Conservation (phyloP, 2,329 filamentous ascomycete species). For the Lachnellula occidentalis region DNA sequence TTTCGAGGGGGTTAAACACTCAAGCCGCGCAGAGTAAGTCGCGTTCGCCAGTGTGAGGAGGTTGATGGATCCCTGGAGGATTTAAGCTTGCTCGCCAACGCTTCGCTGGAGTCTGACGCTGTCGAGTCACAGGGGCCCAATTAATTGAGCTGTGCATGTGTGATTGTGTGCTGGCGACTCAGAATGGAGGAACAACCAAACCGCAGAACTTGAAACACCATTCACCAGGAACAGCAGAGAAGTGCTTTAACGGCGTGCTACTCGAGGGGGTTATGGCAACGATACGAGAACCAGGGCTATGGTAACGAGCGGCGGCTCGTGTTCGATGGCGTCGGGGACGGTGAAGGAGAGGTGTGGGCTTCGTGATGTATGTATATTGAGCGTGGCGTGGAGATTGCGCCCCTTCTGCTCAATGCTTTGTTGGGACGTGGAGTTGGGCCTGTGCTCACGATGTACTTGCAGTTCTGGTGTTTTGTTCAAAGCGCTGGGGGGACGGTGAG, state of each 20-base stretch:
- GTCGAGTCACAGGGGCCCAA: slow-evolving; percentile 26
- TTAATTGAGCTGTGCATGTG: slow-evolving; percentile 26
- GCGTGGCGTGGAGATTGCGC: slow-evolving; percentile 4
- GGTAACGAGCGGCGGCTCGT: slow-evolving; percentile 1
- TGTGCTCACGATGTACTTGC: background rate
- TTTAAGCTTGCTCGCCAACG: slow-evolving; percentile 6
- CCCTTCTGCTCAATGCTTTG: background rate
- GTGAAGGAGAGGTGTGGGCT: slow-evolving; percentile 12
- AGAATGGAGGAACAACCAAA: slow-evolving; percentile 24
- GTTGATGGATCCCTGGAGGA: slow-evolving; percentile 8
- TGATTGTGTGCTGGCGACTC: slow-evolving; percentile 28
- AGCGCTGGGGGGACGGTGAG: too few relatives aligned
- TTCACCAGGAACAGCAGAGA: slow-evolving; percentile 19
- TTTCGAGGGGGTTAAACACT: slow-evolving; percentile 1
- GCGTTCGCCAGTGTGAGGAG: slow-evolving; percentile 19
- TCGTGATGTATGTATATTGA: slow-evolving; percentile 3
- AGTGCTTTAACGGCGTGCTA: slow-evolving; percentile 9
- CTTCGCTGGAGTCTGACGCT: slow-evolving; percentile 18
- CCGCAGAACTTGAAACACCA: slow-evolving; percentile 29
- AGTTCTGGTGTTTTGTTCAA: too few relatives aligned
- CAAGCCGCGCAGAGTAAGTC: slow-evolving; percentile 6
- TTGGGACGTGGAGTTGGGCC: background rate
- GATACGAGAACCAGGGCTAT: slow-evolving; percentile 14
- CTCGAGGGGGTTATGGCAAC: slow-evolving; percentile 10
- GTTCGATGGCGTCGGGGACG: slow-evolving; percentile 15